Evolutionary conservation across 768 basidiomycete genomes (phyloP).

Genomic region (Auriscalpium vulgare): DNA sequence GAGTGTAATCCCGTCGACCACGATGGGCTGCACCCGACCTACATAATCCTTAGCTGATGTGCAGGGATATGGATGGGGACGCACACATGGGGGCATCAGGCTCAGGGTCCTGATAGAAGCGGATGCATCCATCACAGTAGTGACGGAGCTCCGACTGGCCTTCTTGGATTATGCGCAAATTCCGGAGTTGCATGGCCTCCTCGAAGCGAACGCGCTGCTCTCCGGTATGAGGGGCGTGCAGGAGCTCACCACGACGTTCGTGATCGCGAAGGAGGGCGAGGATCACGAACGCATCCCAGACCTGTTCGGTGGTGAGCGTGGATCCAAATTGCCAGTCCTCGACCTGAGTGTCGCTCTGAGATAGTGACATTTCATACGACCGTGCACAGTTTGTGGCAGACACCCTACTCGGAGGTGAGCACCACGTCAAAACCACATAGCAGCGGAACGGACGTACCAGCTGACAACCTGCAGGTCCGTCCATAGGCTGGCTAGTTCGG

Average conservation of each 20-base stretch:
- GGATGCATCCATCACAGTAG: conserved; percentile 22
- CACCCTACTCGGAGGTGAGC: no score
- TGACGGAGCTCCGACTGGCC: conserved; percentile 24
- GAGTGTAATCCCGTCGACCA: conserved; percentile 22
- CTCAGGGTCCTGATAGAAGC: conserved; percentile 10
- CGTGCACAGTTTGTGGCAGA: no score
- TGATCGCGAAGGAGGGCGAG: conserved; percentile 20
- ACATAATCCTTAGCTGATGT: neutral
- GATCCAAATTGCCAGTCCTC: no score
- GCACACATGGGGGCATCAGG: conserved; percentile 3
- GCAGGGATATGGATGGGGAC: neutral
- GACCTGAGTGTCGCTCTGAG: no score
- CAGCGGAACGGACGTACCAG: no score
- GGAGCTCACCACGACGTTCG: neutral
- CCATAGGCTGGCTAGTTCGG: no score
- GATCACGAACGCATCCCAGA: conserved; percentile 18
- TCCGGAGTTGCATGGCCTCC: conserved; percentile 18
- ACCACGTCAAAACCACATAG: no score
- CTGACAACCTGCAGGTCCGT: no score
- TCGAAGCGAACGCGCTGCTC: conserved; percentile 19
- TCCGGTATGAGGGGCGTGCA: conserved; percentile 19
- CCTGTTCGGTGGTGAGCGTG: no score
- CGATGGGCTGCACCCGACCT: conserved; percentile 11
- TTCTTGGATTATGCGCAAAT: conserved; percentile 14
- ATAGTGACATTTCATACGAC: no score